A percentile compares a stretch with the other conserved stretches of the same genome.
These are phyloP conservation scores for Tulasnella sp. DNA, from an alignment of 768 basidiomycete genomes.

Conservation along the genomic window DNA sequence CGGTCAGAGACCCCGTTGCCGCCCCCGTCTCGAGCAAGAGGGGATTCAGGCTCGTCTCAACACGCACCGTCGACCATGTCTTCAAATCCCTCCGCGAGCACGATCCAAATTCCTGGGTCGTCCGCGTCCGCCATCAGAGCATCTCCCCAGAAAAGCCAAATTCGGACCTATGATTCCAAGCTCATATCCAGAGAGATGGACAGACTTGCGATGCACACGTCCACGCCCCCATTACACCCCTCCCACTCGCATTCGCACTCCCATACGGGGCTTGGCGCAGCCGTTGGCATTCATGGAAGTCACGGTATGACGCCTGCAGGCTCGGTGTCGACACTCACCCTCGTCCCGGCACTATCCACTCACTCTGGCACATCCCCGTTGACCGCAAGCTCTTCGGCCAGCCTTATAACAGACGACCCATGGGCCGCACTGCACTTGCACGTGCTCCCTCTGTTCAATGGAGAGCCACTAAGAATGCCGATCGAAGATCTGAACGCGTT, in stretches of 20 bases:
- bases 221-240: conserved; percentile 28
- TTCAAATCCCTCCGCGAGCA: conserved; percentile 17
- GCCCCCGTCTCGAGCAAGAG: conserved; percentile 21
- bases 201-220: conserved; percentile 54
- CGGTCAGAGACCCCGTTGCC: conserved; percentile 27
- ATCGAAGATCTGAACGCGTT: conserved; percentile 88
- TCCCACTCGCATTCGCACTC: conserved; percentile 30
- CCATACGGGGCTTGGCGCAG: conserved; percentile 37
- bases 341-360: not conserved
- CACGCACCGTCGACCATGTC: not conserved
- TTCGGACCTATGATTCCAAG: conserved; percentile 73
- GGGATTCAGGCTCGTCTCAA: conserved; percentile 18
- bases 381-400: conserved; percentile 11
- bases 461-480: conserved; percentile 76
- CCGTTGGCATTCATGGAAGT: conserved; percentile 45
- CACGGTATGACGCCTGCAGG: conserved; percentile 48
- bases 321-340: conserved; percentile 45
- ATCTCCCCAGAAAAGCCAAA: conserved; percentile 47
- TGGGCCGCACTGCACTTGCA: conserved; percentile 84
- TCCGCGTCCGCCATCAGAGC: conserved; percentile 13
- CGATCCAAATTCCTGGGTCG: conserved; percentile 31
- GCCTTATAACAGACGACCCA: conserved; percentile 50
- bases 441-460: conserved; percentile 87
- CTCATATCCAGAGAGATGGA: conserved; percentile 83
- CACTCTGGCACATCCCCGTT: conserved; percentile 15